Conservation (phyloP, 2,329 filamentous ascomycete genomes). For the Colletotrichum graminicola region DNA sequence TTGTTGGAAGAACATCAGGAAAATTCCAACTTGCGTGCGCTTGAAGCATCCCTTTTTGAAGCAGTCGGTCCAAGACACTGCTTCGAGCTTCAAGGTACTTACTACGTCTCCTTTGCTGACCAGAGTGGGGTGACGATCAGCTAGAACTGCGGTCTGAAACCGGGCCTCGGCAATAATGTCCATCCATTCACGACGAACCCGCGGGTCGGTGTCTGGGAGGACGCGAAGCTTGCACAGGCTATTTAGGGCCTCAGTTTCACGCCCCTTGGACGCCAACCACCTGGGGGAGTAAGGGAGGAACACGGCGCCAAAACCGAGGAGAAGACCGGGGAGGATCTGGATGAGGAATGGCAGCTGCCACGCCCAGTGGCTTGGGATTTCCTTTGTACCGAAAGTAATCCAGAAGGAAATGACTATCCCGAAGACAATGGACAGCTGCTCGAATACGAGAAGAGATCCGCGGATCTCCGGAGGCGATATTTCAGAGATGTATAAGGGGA, state of each 20-base stretch:
- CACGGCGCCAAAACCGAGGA: conserved; percentile 45
- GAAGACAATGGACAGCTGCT: conserved; percentile 49
- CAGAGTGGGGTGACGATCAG: conserved; percentile 51
- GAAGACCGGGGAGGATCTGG: conserved; percentile 46
- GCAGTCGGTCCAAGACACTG: conserved; percentile 63
- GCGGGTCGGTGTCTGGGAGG: conserved; percentile 42
- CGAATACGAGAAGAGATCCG: conserved; percentile 51
- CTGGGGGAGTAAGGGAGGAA: conserved; percentile 46
- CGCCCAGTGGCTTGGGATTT: conserved; percentile 37
- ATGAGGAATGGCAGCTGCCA: conserved; percentile 51
- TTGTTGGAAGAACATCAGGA: conserved; percentile 70
- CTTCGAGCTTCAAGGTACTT: conserved; percentile 58
- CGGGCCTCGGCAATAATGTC: conserved; percentile 42
- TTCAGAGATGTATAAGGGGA: conserved; percentile 60
- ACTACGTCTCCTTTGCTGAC: conserved; percentile 49
- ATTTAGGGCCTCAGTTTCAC: conserved; percentile 48
- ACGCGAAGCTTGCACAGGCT: conserved; percentile 36
- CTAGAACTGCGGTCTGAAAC: conserved; percentile 44
- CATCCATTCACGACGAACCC: conserved; percentile 43
- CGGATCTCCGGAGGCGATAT: conserved; percentile 54
- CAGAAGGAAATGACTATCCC: conserved; percentile 49
- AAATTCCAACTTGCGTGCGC: conserved; percentile 59
- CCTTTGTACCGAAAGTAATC: conserved; percentile 46
- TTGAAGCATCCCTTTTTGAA: conserved; percentile 63
- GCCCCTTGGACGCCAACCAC: conserved; percentile 53